Percentiles rank a stretch among this genome's conserved stretches.
Evolutionary conservation across 352 stramenopile species (phyloP).

Genomic region (Pythium dissotocum): DNA sequence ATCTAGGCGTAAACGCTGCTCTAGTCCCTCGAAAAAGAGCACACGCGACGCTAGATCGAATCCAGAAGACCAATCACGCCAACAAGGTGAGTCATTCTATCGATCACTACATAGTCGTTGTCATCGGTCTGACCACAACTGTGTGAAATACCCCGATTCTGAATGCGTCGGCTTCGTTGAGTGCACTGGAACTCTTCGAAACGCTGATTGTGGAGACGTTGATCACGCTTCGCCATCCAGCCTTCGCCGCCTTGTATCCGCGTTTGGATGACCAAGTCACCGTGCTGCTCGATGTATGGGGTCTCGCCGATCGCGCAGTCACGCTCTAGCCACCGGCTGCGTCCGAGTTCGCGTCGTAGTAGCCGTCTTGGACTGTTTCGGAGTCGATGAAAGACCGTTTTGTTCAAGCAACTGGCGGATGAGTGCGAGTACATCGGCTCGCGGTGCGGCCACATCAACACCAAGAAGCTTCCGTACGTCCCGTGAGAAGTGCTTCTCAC

Average conservation of each 20-base stretch:
- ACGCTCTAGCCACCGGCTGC: not conserved
- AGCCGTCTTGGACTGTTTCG: not conserved
- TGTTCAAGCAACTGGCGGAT: slow-evolving; percentile 24
- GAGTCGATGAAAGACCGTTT: slow-evolving; percentile 2
- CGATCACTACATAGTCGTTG: not conserved
- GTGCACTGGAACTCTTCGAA: slow-evolving; percentile 22
- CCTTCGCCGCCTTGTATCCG: slow-evolving; percentile 20
- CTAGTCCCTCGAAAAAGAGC: slow-evolving; percentile 13
- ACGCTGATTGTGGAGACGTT: slow-evolving; percentile 24
- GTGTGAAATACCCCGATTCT: not conserved
- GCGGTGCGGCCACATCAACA: slow-evolving; percentile 35
- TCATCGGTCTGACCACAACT: not conserved
- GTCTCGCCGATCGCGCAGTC: slow-evolving; percentile 26
- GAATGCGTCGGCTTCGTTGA: not conserved
- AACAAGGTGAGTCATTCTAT: slow-evolving; percentile 8
- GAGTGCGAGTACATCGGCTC: slow-evolving; percentile 34
- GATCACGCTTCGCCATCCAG: slow-evolving; percentile 17
- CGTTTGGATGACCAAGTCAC: slow-evolving; percentile 9
- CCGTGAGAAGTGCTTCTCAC: slow-evolving; percentile 36
- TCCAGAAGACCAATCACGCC: slow-evolving; percentile 1
- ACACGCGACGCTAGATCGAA: not conserved
- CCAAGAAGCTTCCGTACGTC: slow-evolving; percentile 38
- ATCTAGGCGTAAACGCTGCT: not conserved
- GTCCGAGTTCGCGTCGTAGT: not conserved
- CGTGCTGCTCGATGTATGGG: slow-evolving; percentile 34